phyloP scores from a whole-genome alignment of 2,329 filamentous ascomycete species.

The Tolypocladium pustulatum region DNA sequence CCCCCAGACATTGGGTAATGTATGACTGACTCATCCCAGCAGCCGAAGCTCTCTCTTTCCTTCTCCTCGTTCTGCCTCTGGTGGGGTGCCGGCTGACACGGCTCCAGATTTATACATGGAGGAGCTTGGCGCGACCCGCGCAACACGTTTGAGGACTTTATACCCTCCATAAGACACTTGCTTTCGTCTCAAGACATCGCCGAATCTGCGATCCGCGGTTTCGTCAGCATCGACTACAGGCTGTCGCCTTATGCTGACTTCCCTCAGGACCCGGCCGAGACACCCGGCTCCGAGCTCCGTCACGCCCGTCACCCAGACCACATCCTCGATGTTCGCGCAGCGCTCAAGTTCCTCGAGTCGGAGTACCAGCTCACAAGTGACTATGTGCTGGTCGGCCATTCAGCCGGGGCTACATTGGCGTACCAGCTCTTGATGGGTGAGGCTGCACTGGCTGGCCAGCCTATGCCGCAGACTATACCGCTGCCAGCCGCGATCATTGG shows the following conservation, averaged over 20 bases:
- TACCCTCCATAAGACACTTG: constrained; percentile 31
- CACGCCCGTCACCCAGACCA: constrained; percentile 48
- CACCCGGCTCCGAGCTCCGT: constrained; percentile 20
- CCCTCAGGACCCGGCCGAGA: constrained; percentile 21
- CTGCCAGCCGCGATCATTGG: constrained; percentile 46
- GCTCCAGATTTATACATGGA: constrained; percentile 45
- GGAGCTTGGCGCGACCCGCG: constrained; percentile 53
- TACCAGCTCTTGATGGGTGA: constrained; percentile 47
- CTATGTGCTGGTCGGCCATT: constrained; percentile 52
- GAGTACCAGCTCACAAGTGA: constrained; percentile 32
- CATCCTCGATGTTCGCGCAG: constrained; percentile 43
- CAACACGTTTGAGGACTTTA: constrained; percentile 33
- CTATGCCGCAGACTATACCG: constrained; percentile 13
- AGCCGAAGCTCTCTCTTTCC: neutral
- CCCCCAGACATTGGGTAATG: constrained; percentile 24
- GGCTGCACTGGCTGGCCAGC: constrained; percentile 12
- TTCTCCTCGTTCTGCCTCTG: neutral
- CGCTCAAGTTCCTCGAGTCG: constrained; percentile 35
- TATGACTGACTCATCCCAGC: constrained; percentile 11
- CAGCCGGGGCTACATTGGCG: constrained; percentile 52
- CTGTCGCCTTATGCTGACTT: constrained; percentile 41
- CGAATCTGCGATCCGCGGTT: constrained; percentile 38
- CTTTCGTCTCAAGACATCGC: constrained; percentile 16
- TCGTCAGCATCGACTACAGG: constrained; percentile 54
- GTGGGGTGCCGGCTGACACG: constrained; percentile 4